These are phyloP conservation scores for Ophiostoma quercus DNA, from an alignment of 2,329 filamentous ascomycete species.

Conservation along the genomic window DNA sequence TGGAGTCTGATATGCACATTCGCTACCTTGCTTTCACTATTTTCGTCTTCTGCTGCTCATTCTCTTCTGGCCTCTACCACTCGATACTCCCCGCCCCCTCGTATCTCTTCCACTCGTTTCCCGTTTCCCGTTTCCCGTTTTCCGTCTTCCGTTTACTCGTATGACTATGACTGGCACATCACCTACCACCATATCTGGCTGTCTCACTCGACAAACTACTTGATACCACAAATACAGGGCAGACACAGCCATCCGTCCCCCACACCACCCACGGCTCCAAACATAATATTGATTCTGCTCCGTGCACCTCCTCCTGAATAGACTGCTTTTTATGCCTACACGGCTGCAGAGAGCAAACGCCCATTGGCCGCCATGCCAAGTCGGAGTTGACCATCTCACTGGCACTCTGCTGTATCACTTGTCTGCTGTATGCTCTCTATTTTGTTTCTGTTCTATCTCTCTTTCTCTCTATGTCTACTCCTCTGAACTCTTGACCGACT, in stretches of 20 bases:
- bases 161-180: neutral
- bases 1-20: neutral
- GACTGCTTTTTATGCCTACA: neutral
- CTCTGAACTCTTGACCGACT: neutral
- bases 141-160: neutral
- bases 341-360: neutral
- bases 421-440: neutral
- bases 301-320: neutral
- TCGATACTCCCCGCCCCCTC: neutral
- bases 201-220: neutral
- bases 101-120: neutral
- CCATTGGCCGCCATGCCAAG: neutral
- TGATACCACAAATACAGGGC: too few relatives aligned
- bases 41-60: too few relatives aligned
- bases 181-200: neutral
- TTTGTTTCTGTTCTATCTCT: neutral
- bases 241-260: neutral
- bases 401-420: neutral
- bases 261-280: neutral
- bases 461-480: neutral
- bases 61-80: too few relatives aligned
- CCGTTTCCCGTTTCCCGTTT: neutral
- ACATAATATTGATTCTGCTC: constrained; percentile 7
- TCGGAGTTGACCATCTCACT: neutral
- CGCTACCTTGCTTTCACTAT: neutral